phyloP scores from a whole-genome alignment of 768 basidiomycete genomes.

The Hebeloma cylindrosporum region DNA sequence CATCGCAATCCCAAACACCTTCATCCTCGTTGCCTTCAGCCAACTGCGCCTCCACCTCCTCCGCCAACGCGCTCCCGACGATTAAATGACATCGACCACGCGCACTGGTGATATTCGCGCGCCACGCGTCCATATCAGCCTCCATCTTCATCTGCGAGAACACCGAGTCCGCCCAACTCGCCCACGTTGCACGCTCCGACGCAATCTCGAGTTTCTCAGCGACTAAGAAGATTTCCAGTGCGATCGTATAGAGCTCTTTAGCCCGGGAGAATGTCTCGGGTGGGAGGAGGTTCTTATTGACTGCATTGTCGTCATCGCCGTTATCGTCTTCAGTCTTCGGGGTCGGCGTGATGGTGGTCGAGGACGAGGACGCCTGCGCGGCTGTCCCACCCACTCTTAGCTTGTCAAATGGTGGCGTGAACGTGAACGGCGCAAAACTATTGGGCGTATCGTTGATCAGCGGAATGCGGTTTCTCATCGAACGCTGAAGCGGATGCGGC shows the following conservation, averaged over 20 bases:
- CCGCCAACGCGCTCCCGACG: conserved; percentile 53
- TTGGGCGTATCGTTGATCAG: not conserved
- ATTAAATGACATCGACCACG: conserved; percentile 51
- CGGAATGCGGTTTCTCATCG: not conserved
- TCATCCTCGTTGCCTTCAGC: conserved; percentile 16
- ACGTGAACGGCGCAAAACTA: not conserved
- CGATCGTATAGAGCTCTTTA: conserved; percentile 62
- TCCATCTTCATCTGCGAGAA: conserved; percentile 67
- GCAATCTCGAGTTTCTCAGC: conserved; percentile 53
- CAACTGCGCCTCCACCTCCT: conserved; percentile 54
- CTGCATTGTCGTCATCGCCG: too few species aligned
- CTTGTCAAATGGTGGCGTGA: not conserved
- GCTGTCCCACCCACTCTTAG: too few species aligned
- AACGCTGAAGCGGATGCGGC: conserved; percentile 46
- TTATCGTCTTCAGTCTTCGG: too few species aligned
- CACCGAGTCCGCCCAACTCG: conserved; percentile 58
- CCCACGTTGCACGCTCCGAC: conserved; percentile 54
- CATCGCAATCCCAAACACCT: conserved; percentile 36
- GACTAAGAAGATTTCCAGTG: conserved; percentile 57
- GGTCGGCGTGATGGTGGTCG: not conserved
- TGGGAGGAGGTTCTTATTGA: conserved; percentile 14
- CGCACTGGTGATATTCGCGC: conserved; percentile 42
- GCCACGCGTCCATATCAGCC: conserved; percentile 52
- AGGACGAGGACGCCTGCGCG: not conserved
- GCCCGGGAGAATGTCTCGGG: conserved; percentile 49